Evolutionary conservation across 768 basidiomycete genomes (phyloP).

Genomic region (Mycena haematopus): DNA sequence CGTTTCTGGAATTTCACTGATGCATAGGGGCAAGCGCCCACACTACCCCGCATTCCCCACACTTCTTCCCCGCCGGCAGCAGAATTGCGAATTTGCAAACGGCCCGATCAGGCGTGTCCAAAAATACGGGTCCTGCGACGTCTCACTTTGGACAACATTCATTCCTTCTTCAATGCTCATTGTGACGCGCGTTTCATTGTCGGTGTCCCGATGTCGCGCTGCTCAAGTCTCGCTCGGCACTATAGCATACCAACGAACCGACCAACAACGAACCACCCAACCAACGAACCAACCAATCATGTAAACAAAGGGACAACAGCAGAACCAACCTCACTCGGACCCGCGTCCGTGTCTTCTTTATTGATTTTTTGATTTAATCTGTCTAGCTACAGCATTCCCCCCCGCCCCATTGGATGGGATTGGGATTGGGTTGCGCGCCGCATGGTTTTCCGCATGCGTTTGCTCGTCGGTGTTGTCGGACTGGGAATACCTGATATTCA

Average conservation of each 20-base stretch:
- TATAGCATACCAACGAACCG: no score
- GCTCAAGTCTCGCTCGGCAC: neutral
- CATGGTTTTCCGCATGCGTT: slow-evolving; percentile 13
- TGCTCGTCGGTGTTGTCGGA: slow-evolving; percentile 8
- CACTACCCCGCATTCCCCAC: slow-evolving; percentile 18
- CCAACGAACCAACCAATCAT: no score
- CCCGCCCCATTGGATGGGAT: neutral
- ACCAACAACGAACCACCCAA: no score
- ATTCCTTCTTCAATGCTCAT: neutral
- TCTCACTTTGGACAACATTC: neutral
- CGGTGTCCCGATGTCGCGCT: neutral
- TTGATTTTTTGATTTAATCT: neutral
- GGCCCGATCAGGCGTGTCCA: neutral
- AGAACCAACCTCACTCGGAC: no score
- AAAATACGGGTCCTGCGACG: neutral
- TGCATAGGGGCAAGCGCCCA: neutral
- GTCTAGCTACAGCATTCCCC: no score
- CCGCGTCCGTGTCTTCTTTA: slow-evolving; percentile 2
- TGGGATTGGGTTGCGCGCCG: slow-evolving; percentile 2
- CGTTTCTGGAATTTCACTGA: slow-evolving; percentile 4
- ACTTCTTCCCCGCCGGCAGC: slow-evolving; percentile 13
- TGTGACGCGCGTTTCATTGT: no score
- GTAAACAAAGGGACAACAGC: no score
- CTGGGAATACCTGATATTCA: neutral
- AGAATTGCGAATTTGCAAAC: no score